phyloP scores from a whole-genome alignment of 192 early-diverging fungal genomes.

The Rhizoclosmatium sp. region DNA sequence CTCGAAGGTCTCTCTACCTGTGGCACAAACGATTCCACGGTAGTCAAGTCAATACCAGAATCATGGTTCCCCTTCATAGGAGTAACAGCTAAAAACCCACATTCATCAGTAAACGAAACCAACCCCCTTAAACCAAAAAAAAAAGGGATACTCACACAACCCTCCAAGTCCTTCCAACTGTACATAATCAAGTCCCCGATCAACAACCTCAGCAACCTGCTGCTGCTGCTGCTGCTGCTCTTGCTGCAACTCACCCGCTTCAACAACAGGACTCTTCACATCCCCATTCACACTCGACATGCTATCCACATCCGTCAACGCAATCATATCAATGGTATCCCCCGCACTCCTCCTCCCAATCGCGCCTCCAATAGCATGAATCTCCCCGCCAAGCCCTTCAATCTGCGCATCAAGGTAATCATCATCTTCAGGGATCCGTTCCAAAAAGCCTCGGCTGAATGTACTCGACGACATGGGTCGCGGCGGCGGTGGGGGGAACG shows the following conservation, averaged over 20 bases:
- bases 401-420: constrained; percentile 8
- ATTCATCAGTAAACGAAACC: background rate
- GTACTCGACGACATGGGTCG: background rate
- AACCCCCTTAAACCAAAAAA: background rate
- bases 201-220: too few species aligned
- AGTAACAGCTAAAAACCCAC: background rate
- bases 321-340: constrained; percentile 27
- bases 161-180: background rate
- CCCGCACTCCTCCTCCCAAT: background rate
- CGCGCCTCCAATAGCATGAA: background rate
- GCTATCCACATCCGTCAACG: constrained; percentile 16
- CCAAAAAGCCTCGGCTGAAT: constrained; percentile 19
- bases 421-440: constrained; percentile 35
- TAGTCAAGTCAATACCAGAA: too few species aligned
- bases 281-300: background rate
- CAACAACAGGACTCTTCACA: background rate
- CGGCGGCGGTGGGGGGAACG: background rate
- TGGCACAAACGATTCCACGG: too few species aligned
- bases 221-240: background rate
- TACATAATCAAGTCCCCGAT: too few species aligned
- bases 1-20: background rate
- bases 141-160: background rate
- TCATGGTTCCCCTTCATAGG: background rate
- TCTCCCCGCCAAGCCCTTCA: background rate
- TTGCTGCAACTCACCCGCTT: background rate